A percentile compares a stretch with the other conserved stretches of the same genome.
These are phyloP conservation scores for Thecaphora thlaspeos DNA, from an alignment of 1,284 basidiomycete species.

Conservation along the genomic window DNA sequence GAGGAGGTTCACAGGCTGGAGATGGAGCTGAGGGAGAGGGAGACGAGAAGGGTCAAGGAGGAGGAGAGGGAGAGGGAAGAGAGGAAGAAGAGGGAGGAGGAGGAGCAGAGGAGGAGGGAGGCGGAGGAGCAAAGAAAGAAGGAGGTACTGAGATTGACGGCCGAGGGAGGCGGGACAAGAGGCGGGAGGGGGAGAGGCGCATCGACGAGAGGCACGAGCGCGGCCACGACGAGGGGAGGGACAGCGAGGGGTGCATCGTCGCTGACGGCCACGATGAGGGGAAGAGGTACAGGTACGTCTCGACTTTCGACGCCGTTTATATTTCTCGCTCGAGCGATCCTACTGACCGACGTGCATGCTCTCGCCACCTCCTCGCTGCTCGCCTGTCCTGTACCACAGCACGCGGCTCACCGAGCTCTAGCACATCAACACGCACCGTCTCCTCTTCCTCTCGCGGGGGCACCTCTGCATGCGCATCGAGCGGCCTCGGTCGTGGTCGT, in stretches of 20 bases:
- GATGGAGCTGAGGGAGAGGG: slow-evolving; percentile 29
- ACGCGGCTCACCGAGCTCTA: too few species aligned
- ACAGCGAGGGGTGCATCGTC: background rate
- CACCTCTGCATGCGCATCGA: too few species aligned
- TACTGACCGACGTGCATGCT: too few species aligned
- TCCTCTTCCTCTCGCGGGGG: too few species aligned
- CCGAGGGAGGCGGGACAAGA: background rate
- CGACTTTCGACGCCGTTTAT: too few species aligned
- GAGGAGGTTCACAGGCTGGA: slow-evolving; percentile 21
- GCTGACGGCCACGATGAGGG: background rate
- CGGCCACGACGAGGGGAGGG: background rate
- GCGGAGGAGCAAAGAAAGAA: slow-evolving; percentile 11
- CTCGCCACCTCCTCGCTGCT: too few species aligned
- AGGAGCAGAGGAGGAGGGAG: slow-evolving; percentile 7
- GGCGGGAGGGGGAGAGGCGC: background rate
- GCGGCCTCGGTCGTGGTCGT: too few species aligned
- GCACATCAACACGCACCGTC: too few species aligned
- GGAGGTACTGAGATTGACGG: slow-evolving; percentile 7
- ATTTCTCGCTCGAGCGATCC: too few species aligned
- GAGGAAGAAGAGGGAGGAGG: slow-evolving; percentile 12
- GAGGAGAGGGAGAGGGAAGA: slow-evolving; percentile 23
- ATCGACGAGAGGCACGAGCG: background rate
- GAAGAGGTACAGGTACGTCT: slow-evolving; percentile 1
- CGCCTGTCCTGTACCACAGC: too few species aligned
- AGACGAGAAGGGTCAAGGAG: slow-evolving; percentile 27